phyloP scores from a whole-genome alignment of 2,329 filamentous ascomycete genomes.

The Aspergillus hortae region DNA sequence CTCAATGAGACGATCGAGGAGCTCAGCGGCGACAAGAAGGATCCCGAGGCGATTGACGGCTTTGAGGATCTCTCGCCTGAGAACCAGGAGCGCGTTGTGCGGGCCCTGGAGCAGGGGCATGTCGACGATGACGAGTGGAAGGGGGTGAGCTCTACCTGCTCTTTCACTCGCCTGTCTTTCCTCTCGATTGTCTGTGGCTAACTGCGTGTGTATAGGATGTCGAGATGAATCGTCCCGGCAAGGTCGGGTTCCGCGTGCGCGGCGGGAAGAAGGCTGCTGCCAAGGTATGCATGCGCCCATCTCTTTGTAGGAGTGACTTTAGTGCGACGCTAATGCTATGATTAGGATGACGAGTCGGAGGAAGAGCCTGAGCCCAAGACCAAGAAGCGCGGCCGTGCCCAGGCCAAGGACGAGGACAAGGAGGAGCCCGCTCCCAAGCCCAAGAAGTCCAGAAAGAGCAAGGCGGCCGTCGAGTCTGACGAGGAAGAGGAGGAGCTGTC shows the following conservation, averaged over 20 bases:
- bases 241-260: slow-evolving; percentile 57
- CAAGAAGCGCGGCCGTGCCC: slow-evolving; percentile 16
- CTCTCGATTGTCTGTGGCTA: not conserved
- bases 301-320: too few relatives aligned
- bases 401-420: slow-evolving; percentile 12
- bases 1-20: slow-evolving; percentile 50
- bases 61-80: slow-evolving; percentile 72
- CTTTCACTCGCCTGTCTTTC: not conserved
- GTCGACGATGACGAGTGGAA: slow-evolving; percentile 85
- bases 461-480: slow-evolving; percentile 3
- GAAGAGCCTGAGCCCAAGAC: slow-evolving; percentile 12
- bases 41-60: slow-evolving; percentile 71
- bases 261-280: slow-evolving; percentile 33
- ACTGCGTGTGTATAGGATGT: slow-evolving; percentile 56
- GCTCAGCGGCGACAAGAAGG: slow-evolving; percentile 41
- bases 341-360: slow-evolving; percentile 13
- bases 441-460: slow-evolving; percentile 15
- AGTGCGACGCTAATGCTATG: not conserved
- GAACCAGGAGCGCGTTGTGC: slow-evolving; percentile 68
- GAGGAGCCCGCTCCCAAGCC: slow-evolving; percentile 11
- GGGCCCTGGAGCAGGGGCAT: slow-evolving; percentile 71
- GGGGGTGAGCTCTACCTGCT: slow-evolving; percentile 57
- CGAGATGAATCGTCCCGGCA: slow-evolving; percentile 68
- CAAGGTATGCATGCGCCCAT: slow-evolving; percentile 17
- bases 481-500: slow-evolving; percentile 3